Conservation (phyloP, 148 eudicot species). For the Nepenthes mirabilis region DNA sequence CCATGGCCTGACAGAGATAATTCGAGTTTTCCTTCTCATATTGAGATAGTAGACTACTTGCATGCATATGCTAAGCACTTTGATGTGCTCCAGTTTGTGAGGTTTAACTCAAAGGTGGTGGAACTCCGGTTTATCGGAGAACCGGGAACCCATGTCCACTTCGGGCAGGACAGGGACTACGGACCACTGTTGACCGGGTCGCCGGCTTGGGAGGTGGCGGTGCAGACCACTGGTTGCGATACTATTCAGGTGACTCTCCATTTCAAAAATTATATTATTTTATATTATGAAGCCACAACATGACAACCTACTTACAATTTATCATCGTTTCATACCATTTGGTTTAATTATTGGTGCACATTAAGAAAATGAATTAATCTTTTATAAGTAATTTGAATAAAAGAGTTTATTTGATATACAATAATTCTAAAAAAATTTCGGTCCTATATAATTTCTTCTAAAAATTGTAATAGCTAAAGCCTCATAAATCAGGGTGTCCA, state of each 20-base stretch:
- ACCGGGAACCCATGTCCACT: not conserved
- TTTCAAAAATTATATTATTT: too few species aligned
- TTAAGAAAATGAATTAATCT: too few species aligned
- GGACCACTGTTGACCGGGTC: conserved; percentile 34
- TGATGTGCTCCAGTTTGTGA: conserved; percentile 54
- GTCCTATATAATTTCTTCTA: too few species aligned
- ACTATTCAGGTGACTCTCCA: conserved; percentile 27
- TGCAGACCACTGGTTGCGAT: conserved; percentile 27
- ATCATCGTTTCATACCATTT: too few species aligned
- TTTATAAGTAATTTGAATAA: too few species aligned
- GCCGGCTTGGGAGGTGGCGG: conserved; percentile 77
- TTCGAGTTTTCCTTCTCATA: conserved; percentile 42
- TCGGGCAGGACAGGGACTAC: conserved; percentile 12
- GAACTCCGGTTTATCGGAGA: conserved; percentile 38
- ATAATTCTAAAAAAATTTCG: too few species aligned
- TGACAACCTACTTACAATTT: too few species aligned
- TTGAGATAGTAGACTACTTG: conserved; percentile 60
- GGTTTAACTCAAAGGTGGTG: conserved; percentile 78
- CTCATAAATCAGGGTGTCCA: too few species aligned
- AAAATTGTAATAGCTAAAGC: too few species aligned
- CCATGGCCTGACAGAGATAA: conserved; percentile 82
- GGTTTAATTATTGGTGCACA: too few species aligned
- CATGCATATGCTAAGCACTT: conserved; percentile 57
- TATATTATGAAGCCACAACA: too few species aligned
- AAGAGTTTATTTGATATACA: too few species aligned